These are phyloP conservation scores for Leucosporidium creatinivorum DNA, from an alignment of 768 basidiomycete species.

Conservation along the genomic window DNA sequence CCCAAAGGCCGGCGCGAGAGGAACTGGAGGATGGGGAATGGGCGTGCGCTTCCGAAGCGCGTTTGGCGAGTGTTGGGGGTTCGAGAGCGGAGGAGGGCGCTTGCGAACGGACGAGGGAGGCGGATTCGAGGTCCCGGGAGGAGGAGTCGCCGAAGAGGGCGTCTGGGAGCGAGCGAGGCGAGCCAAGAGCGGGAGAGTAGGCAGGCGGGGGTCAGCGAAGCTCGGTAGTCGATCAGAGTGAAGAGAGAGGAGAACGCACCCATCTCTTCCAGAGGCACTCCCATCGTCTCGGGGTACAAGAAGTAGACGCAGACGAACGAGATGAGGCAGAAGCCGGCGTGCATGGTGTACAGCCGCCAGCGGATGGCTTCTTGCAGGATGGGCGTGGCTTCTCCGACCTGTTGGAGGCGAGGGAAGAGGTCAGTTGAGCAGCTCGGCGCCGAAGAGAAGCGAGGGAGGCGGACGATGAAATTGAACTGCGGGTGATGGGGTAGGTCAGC, in stretches of 20 bases:
- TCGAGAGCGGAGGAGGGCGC: not conserved
- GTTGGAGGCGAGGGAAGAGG: slow-evolving; percentile 44
- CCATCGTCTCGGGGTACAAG: slow-evolving; percentile 48
- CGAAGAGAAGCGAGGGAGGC: not conserved
- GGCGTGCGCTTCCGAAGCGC: not conserved
- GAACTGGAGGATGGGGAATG: no score
- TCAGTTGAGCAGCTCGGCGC: not conserved
- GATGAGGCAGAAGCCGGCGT: slow-evolving; percentile 65
- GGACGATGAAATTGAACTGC: slow-evolving; percentile 22
- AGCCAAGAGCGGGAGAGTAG: no score
- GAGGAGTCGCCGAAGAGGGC: slow-evolving; percentile 29
- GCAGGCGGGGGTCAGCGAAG: not conserved
- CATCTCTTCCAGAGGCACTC: slow-evolving; percentile 41
- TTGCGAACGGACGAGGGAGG: slow-evolving; percentile 1
- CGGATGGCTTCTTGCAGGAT: slow-evolving; percentile 75
- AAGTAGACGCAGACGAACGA: slow-evolving; percentile 54
- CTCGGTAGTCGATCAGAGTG: no score
- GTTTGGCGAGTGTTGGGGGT: not conserved
- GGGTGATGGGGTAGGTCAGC: slow-evolving; percentile 48
- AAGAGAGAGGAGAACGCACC: slow-evolving; percentile 4
- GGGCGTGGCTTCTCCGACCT: slow-evolving; percentile 82
- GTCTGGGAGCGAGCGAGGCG: slow-evolving; percentile 4
- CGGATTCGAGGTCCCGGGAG: slow-evolving; percentile 8
- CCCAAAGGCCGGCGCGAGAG: not conserved
- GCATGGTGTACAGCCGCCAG: slow-evolving; percentile 93